Evolutionary conservation across 1,284 basidiomycete species (phyloP).

Genomic region (Blastosporella zonata): DNA sequence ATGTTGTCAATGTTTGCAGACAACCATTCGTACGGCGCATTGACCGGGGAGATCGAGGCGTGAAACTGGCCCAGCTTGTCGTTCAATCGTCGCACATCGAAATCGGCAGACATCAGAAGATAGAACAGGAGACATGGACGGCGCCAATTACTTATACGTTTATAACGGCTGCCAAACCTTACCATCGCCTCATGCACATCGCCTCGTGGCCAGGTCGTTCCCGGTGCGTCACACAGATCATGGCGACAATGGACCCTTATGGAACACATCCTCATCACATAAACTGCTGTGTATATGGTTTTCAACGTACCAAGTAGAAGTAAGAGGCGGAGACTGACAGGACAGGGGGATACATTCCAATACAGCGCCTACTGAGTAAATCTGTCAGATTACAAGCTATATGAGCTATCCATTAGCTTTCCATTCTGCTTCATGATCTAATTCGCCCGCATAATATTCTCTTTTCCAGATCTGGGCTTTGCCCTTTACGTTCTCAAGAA

Average conservation of each 20-base stretch:
- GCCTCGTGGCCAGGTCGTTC: constrained; percentile 5
- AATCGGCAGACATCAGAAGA: constrained; percentile 6
- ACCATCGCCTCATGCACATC: constrained; percentile 3
- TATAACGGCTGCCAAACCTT: not conserved
- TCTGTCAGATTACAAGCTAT: not conserved
- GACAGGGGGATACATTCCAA: not conserved
- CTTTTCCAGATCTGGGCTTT: constrained; percentile 88
- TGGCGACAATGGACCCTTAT: too few relatives aligned
- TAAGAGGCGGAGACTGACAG: not conserved
- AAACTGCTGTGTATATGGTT: too few relatives aligned
- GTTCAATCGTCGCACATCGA: constrained; percentile 5
- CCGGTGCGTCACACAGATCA: not conserved
- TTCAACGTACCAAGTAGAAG: too few relatives aligned
- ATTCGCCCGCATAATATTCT: constrained; percentile 75
- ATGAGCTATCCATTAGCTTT: constrained; percentile 55
- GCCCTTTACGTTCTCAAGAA: constrained; percentile 81
- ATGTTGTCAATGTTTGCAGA: constrained; percentile 9
- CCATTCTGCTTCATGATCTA: constrained; percentile 65
- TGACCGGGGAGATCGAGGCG: constrained; percentile 4
- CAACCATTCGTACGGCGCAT: constrained; percentile 6
- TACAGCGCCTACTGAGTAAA: too few relatives aligned
- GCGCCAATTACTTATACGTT: not conserved
- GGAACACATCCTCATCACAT: too few relatives aligned
- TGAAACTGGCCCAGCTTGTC: constrained; percentile 9
- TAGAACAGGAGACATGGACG: not conserved